Conservation (phyloP, 768 basidiomycete species). For the Galerina sulciceps region DNA sequence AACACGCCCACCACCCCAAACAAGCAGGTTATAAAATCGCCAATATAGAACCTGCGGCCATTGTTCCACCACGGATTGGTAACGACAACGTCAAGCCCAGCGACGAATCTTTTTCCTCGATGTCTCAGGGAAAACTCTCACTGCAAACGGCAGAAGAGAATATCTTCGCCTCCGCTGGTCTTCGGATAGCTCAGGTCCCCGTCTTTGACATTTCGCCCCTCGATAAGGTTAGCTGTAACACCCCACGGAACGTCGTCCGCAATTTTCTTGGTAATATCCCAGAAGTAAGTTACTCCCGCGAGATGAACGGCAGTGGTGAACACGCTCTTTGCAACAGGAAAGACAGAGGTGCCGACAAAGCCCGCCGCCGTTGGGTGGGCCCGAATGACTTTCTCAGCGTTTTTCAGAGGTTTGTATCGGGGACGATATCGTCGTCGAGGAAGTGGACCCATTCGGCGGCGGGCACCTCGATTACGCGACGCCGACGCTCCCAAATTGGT, state of each 20-base stretch:
- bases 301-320: constrained; percentile 60
- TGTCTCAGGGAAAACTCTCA: constrained; percentile 37
- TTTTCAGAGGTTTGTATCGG: constrained; percentile 44
- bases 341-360: constrained; percentile 55
- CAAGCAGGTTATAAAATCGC: constrained; percentile 63
- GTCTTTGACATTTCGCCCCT: constrained; percentile 48
- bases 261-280: constrained; percentile 61
- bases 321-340: constrained; percentile 50
- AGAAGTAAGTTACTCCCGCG: constrained; percentile 62
- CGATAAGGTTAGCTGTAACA: constrained; percentile 62
- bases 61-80: constrained; percentile 63
- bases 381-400: constrained; percentile 52
- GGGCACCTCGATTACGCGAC: constrained; percentile 58
- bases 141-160: constrained; percentile 59
- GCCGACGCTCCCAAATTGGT: constrained; percentile 55
- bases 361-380: constrained; percentile 51
- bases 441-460: constrained; percentile 62
- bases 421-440: constrained; percentile 63
- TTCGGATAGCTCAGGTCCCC: constrained; percentile 54
- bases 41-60: constrained; percentile 53
- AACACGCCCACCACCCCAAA: constrained; percentile 58
- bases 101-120: constrained; percentile 44
- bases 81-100: constrained; percentile 52
- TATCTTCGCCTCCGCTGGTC: constrained; percentile 69
- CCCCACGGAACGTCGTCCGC: constrained; percentile 60